Evolutionary conservation across 2,329 filamentous ascomycete species (phyloP), one percentile per base, ranked within the genome.

Genomic region (Penicillium sp.): DNA sequence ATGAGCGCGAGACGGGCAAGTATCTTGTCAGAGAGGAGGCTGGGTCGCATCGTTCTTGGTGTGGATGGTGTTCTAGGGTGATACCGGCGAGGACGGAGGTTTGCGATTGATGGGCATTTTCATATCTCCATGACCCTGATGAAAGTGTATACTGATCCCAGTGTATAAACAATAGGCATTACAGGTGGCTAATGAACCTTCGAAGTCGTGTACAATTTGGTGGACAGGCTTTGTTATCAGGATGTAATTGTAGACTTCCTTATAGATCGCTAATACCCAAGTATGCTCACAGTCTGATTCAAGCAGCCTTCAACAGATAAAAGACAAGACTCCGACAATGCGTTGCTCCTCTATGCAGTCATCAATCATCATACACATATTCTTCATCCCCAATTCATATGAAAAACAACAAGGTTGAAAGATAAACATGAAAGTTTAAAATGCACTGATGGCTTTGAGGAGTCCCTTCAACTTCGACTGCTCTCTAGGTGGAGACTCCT

Each of bases 1-100:
- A 91, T 62, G 88, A 94, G 68, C 77, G 79, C 46, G 78, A 78
- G 28, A 76, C 77, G 6, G 81, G 81, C 4, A 76, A 77, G 47
- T 85, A 86, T 55, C 72, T 96, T 22, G 76, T 77, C 13, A 74
- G 85, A 20, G 91, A 97, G 68, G 77, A 84, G 44, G 74, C 74
- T 11, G 87, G 87, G 0, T 68, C 71, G 40, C 75, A 82, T 46
- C 78, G 90, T 50, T 89, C 86, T 63, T 95, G 89, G 88, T 97
- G 90, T 67, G 88, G 86, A 0, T 96, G 91, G 90, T 97, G 91
- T 66, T 81, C 77, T 66, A 77, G 89, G 50, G 83, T 89, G 3
- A 80, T 94, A 42, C 83, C 83, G 0, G 48, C 54, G 16, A 42
- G 47, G 23, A 50, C n/a, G 10, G 57, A 59, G 39, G 13, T 27